These are phyloP conservation scores for Aspergillus cristatus DNA, from an alignment of 495 filamentous ascomycete genomes.

Conservation along the genomic window DNA sequence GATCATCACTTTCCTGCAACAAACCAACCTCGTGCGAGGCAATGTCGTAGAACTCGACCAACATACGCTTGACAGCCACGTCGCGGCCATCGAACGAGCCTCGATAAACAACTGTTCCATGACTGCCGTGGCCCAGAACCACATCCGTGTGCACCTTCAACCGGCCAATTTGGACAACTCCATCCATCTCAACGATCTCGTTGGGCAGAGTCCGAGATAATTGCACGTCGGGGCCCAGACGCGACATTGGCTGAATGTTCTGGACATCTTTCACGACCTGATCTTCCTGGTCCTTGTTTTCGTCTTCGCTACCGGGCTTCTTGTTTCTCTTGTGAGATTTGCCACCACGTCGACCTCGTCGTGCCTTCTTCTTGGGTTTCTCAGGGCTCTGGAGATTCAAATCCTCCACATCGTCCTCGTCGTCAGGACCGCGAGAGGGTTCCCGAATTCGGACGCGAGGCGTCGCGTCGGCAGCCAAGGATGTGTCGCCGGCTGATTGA, in stretches of 20 bases:
- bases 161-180: conserved; percentile 59
- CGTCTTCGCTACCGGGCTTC: conserved; percentile 36
- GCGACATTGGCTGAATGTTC: conserved; percentile 28
- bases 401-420: conserved; percentile 31
- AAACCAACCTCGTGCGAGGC: conserved; percentile 88
- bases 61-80: conserved; percentile 94
- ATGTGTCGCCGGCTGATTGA: neutral
- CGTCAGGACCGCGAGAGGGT: conserved; percentile 28
- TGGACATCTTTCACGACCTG: conserved; percentile 34
- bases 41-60: conserved; percentile 89
- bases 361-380: conserved; percentile 69
- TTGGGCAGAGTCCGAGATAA: conserved; percentile 28
- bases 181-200: conserved; percentile 33
- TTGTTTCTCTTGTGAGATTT: conserved; percentile 58
- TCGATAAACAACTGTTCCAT: conserved; percentile 76
- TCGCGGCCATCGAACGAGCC: conserved; percentile 84
- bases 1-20: conserved; percentile 86
- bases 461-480: conserved; percentile 12
- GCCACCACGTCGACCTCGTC: conserved; percentile 76
- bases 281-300: conserved; percentile 32
- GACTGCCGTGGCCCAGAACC: conserved; percentile 71
- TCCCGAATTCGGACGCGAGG: conserved; percentile 37
- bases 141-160: conserved; percentile 64
- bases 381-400: conserved; percentile 27
- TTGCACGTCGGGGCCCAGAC: conserved; percentile 49